phyloP scores from a whole-genome alignment of 495 filamentous ascomycete genomes.

The Aspergillus indologenus region DNA sequence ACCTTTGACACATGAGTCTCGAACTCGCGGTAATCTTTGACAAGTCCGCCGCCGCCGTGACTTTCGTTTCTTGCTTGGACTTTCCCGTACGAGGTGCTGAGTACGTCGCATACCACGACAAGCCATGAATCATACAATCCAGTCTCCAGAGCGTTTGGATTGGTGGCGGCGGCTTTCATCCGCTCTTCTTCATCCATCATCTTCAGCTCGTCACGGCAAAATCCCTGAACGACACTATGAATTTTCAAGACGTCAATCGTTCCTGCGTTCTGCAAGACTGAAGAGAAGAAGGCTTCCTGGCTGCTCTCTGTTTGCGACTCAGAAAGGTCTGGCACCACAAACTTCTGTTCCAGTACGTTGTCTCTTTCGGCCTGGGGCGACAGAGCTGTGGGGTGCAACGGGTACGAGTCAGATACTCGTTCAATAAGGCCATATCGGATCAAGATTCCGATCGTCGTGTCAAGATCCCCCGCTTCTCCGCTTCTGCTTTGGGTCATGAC shows the following conservation, averaged over 20 bases:
- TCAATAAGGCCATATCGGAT: slow-evolving; percentile 72
- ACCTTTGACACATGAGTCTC: slow-evolving; percentile 64
- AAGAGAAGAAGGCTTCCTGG: slow-evolving; percentile 38
- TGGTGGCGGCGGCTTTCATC: slow-evolving; percentile 6
- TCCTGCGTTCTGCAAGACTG: slow-evolving; percentile 43
- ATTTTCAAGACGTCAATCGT: slow-evolving; percentile 68
- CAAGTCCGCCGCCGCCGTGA: slow-evolving; percentile 60
- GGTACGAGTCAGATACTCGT: slow-evolving; percentile 40
- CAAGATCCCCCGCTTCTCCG: slow-evolving; percentile 60
- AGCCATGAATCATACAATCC: slow-evolving; percentile 57
- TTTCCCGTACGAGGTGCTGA: slow-evolving; percentile 61
- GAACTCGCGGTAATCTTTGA: slow-evolving; percentile 69
- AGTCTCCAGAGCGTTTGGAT: slow-evolving; percentile 16
- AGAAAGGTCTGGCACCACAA: slow-evolving; percentile 28
- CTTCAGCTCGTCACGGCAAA: slow-evolving; percentile 67
- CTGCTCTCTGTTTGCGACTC: slow-evolving; percentile 48
- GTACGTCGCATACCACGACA: slow-evolving; percentile 55
- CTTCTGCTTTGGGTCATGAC: slow-evolving; percentile 41
- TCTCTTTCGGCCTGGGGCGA: slow-evolving; percentile 25
- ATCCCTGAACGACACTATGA: slow-evolving; percentile 76
- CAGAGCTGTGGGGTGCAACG: slow-evolving; percentile 37
- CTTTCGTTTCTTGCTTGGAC: slow-evolving; percentile 45
- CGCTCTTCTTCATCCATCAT: slow-evolving; percentile 50
- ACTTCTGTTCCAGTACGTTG: slow-evolving; percentile 19
- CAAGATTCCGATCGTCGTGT: slow-evolving; percentile 64